These are phyloP conservation scores for Fusarium sp. DNA, from an alignment of 2,329 filamentous ascomycete genomes.

Conservation along the genomic window DNA sequence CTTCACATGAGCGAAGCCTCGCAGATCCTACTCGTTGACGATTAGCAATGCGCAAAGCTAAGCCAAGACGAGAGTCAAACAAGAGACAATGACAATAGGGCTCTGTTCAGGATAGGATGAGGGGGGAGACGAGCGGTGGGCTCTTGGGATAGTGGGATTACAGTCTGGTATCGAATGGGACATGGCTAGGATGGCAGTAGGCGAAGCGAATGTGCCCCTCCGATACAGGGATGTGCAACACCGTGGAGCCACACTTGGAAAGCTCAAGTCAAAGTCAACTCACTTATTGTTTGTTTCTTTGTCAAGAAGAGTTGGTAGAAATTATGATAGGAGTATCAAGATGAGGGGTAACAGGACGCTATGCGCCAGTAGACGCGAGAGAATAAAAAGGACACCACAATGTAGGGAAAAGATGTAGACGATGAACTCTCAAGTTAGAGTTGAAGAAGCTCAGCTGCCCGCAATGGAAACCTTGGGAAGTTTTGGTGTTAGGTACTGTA, in stretches of 20 bases:
- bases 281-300: constrained; percentile 20
- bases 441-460: constrained; percentile 38
- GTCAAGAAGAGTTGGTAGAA: not conserved
- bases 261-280: constrained; percentile 34
- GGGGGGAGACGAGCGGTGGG: constrained; percentile 43
- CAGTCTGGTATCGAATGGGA: constrained; percentile 22
- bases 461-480: constrained; percentile 26
- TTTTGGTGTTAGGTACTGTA: constrained; percentile 31
- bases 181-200: constrained; percentile 36
- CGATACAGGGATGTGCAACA: constrained; percentile 44
- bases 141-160: constrained; percentile 36
- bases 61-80: constrained; percentile 14
- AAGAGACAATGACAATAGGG: constrained; percentile 29
- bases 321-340: not conserved
- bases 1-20: constrained; percentile 47
- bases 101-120: constrained; percentile 15
- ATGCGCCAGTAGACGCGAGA: constrained; percentile 1
- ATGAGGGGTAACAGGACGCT: not conserved
- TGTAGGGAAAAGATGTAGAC: not conserved
- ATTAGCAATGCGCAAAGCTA: constrained; percentile 41
- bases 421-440: constrained; percentile 20
- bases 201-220: constrained; percentile 48
- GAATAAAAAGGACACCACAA: not conserved
- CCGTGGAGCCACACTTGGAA: constrained; percentile 45
- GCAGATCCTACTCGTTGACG: constrained; percentile 40